A percentile compares a stretch with the other conserved stretches of the same genome.
phyloP scores from a whole-genome alignment of 768 basidiomycete genomes.

The Hypholoma sublateritium region DNA sequence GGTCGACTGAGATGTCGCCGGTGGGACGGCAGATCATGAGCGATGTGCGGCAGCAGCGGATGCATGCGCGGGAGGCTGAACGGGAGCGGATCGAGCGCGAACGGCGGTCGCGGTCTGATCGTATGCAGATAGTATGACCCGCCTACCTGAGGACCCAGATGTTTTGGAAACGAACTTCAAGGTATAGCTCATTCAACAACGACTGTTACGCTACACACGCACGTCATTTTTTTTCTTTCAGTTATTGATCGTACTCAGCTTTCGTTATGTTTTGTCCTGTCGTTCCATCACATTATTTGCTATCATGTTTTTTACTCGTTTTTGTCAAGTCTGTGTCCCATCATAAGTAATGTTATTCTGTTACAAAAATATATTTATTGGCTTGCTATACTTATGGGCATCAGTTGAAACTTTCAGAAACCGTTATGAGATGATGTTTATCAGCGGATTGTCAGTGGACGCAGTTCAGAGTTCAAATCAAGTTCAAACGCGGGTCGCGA shows the following conservation, averaged over 20 bases:
- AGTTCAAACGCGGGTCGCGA: not conserved
- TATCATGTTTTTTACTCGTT: not conserved
- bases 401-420: no score
- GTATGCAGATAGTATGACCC: not conserved
- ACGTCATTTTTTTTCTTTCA: not conserved
- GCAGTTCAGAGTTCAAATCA: no score
- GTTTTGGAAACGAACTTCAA: not conserved
- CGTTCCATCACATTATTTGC: not conserved
- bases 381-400: not conserved
- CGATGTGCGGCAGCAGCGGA: conserved; percentile 52
- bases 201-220: not conserved
- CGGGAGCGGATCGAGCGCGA: conserved; percentile 21
- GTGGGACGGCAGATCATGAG: conserved; percentile 67
- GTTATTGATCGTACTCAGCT: not conserved
- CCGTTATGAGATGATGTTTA: no score
- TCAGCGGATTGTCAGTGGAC: no score
- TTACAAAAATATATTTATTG: not conserved
- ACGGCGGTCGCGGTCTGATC: not conserved
- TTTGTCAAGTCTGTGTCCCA: not conserved
- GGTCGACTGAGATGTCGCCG: conserved; percentile 72
- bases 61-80: conserved; percentile 36
- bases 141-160: no score
- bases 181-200: not conserved
- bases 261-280: not conserved
- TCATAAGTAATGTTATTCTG: not conserved